Evolutionary conservation across 2,329 filamentous ascomycete species (phyloP), one percentile per base, ranked within the genome.

Genomic region (Arachnomyces sp.): DNA sequence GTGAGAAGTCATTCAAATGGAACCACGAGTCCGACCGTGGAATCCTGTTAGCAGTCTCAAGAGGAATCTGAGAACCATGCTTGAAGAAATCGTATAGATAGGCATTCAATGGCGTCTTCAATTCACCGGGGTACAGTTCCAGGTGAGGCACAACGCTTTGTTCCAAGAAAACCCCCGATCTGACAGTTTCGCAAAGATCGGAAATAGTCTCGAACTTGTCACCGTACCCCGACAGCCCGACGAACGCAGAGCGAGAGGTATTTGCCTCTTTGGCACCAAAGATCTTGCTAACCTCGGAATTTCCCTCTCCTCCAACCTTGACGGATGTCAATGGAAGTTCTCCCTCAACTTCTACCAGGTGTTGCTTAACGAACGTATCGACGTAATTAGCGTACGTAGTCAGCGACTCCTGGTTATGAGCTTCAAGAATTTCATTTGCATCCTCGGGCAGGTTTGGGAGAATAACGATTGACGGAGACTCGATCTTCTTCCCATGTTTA

Each of bases 11-110:
- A 44, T 86, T 84, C 2, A 88, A 67, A 2, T 73, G 54, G 51
- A 82, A 88, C 84, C 83, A 89, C 7, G 85, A 70, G 34, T 87
- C 81, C 3, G 76, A 74, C 1, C 66, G 63, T 33, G 74, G 76
- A 53, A 90, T 79, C 2, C 72, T 69, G 54, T 90, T 89, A 20
- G 78, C 81, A 0, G 59, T 63, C 9, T 75, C 73, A 2, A 89
- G 63, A 0, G 77, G 72, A 1, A 67, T 55, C 15, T 79, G 57
- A 52, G 81, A 76, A 3, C 82, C 83, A 50, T 89, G 79, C 58
- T 78, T 83, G 69, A 77, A 88, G 60, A 88, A 90, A 57, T 89
- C 82, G 44, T 81, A 77, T 1, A 89, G 62, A 40, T 61, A 65
- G 0, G 61, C 61, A 38, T 66, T 65, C 11, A 65, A 45, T 44